Evolutionary conservation across 2,329 filamentous ascomycete genomes (phyloP).

Genomic region (Lachnellula willkommii): DNA sequence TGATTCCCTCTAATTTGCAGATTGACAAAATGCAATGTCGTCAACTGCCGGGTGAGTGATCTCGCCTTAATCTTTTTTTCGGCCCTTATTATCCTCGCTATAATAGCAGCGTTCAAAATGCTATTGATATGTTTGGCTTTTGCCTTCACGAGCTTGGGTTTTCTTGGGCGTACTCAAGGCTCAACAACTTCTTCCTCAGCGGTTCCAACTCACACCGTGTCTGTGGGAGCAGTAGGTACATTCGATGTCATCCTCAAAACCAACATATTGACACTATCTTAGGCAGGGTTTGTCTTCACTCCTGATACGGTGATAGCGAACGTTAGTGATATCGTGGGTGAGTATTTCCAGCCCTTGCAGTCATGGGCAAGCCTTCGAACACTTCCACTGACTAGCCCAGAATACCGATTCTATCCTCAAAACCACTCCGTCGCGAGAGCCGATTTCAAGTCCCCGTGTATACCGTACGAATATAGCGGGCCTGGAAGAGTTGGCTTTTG

Average conservation of each 20-base stretch:
- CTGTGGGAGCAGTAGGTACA: constrained; percentile 3
- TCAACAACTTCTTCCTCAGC: constrained; percentile 1
- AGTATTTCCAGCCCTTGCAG: background rate
- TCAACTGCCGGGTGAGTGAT: background rate
- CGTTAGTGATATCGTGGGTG: constrained; percentile 24
- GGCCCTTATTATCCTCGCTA: background rate
- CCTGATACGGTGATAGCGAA: constrained; percentile 18
- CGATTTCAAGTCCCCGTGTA: constrained; percentile 52
- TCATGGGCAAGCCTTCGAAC: background rate
- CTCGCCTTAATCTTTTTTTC: background rate
- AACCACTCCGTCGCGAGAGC: constrained; percentile 59
- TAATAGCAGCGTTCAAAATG: background rate
- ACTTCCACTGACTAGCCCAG: constrained; percentile 13
- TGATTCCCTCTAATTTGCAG: background rate
- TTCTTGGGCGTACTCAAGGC: background rate
- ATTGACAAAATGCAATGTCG: background rate
- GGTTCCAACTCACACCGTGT: constrained; percentile 1
- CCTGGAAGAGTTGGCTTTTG: constrained; percentile 47
- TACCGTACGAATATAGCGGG: constrained; percentile 53
- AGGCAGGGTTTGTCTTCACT: constrained; percentile 16
- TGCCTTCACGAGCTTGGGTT: background rate
- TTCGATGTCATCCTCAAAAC: background rate
- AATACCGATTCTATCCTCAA: constrained; percentile 56
- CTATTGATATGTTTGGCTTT: background rate
- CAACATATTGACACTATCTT: background rate